Evolutionary conservation across 2,329 filamentous ascomycete genomes (phyloP).

Genomic region (Tolypocladium nubicola): DNA sequence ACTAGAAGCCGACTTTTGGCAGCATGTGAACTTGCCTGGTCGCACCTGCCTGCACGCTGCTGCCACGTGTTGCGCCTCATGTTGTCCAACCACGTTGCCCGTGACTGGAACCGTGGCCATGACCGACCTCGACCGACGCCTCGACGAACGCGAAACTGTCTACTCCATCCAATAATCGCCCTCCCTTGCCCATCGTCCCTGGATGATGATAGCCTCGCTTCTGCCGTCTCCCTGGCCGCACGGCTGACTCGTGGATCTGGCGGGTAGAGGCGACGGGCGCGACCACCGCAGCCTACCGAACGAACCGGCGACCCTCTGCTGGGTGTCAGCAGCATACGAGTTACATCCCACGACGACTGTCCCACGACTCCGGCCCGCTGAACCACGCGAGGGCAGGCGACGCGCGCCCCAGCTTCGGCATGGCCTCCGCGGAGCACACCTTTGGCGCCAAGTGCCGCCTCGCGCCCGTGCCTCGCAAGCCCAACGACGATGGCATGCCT

Average conservation of each 20-base stretch:
- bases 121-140: neutral
- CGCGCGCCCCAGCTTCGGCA: neutral
- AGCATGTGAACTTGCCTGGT: neutral
- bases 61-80: neutral
- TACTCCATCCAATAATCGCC: neutral
- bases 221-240: neutral
- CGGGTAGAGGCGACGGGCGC: neutral
- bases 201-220: neutral
- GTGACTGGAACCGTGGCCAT: neutral
- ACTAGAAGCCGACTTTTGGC: no score
- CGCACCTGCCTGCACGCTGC: neutral
- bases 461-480: conserved; percentile 30
- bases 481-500: conserved; percentile 39
- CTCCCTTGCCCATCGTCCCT: neutral
- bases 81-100: neutral
- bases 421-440: conserved; percentile 33
- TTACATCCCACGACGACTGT: neutral
- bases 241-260: conserved; percentile 1
- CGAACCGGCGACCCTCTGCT: neutral
- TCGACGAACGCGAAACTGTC: neutral
- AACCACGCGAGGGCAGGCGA: neutral
- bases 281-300: neutral
- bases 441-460: conserved; percentile 50
- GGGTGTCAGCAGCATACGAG: neutral
- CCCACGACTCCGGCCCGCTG: neutral